phyloP scores from a whole-genome alignment of 257 asterid species.

The Jacaranda copaia region DNA sequence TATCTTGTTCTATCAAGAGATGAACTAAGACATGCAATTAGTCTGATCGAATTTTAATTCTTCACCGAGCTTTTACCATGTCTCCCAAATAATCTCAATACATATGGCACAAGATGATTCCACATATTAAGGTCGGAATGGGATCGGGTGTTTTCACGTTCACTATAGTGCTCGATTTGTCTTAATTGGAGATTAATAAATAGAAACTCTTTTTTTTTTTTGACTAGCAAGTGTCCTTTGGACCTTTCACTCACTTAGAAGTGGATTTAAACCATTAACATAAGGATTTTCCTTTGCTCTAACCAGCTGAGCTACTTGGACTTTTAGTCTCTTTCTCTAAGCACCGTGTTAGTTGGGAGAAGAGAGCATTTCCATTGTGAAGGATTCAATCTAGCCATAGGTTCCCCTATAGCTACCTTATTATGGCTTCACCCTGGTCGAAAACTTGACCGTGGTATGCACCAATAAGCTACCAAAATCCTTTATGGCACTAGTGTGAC shows the following conservation, averaged over 20 bases:
- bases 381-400: slow-evolving; percentile 1
- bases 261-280: slow-evolving; percentile 6
- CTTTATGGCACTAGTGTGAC: slow-evolving; percentile 1
- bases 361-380: too few relatives aligned
- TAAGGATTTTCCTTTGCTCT: slow-evolving; percentile 14
- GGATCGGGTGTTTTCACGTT: slow-evolving; percentile 36
- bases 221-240: neutral
- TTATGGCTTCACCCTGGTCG: neutral
- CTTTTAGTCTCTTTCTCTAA: neutral
- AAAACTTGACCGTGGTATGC: neutral
- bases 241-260: neutral
- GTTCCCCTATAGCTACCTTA: neutral
- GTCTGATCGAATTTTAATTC: too few relatives aligned
- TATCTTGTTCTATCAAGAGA: too few relatives aligned
- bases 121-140: slow-evolving; percentile 38
- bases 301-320: slow-evolving; percentile 14
- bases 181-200: neutral
- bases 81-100: neutral
- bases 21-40: too few relatives aligned
- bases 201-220: neutral
- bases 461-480: neutral
- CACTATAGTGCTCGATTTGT: neutral
- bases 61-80: neutral
- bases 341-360: too few relatives aligned
- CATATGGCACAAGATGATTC: neutral